Conservation (phyloP, 306 rosid genomes). For the Psophocarpus tetragonolobus region DNA sequence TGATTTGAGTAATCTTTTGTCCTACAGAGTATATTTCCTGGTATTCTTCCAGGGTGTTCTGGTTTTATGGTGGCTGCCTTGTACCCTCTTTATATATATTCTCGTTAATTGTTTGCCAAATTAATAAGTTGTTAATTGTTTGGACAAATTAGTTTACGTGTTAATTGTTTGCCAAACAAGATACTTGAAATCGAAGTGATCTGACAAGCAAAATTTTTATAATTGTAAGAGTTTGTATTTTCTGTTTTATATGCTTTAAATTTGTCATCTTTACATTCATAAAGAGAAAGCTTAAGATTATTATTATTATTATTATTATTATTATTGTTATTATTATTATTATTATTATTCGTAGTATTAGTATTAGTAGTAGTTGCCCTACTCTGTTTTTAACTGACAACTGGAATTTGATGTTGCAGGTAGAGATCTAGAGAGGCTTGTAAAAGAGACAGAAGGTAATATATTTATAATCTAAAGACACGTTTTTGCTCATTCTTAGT, state of each 20-base stretch:
- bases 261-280: conserved; percentile 18
- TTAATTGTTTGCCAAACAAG: background rate
- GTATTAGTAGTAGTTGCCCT: no score
- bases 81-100: conserved; percentile 9
- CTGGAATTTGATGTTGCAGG: conserved; percentile 46
- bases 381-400: background rate
- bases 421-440: conserved; percentile 83
- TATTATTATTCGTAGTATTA: background rate
- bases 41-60: background rate
- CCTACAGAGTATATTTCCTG: background rate
- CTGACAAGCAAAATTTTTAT: background rate
- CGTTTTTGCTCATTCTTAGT: background rate
- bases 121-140: no score
- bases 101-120: background rate
- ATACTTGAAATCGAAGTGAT: background rate
- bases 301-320: background rate
- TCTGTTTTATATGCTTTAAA: background rate
- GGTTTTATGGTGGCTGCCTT: background rate
- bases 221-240: background rate
- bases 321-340: background rate
- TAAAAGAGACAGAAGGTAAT: conserved; percentile 80
- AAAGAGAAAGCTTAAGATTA: background rate
- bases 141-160: background rate
- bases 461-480: background rate
- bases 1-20: background rate